Evolutionary conservation across 1,284 basidiomycete genomes (phyloP), one percentile per base, ranked within the genome.

Genomic region (Trichosporon inkin): DNA sequence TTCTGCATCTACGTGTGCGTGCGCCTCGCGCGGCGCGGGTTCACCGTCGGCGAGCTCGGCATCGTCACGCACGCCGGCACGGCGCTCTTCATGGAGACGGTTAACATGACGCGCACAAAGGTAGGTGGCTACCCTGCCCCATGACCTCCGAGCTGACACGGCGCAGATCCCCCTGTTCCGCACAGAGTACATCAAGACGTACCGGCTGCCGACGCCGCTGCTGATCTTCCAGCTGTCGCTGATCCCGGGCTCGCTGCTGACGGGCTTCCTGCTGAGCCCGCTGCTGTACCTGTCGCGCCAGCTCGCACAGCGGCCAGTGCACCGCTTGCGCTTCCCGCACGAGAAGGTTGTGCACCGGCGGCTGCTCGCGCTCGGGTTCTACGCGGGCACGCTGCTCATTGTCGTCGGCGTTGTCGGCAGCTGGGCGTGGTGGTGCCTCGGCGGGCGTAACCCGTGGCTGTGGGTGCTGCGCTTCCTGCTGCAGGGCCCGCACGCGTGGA

Each of bases 231-330:
- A 99, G 74, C 84, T 95, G 40, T 92, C 96, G 0, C 83, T 99
- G 37, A 89, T 99, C 53, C 90, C 90, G 10, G 96, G 96, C 24
- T 89, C 92, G 0, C 85, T 99, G 61, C 81, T 98, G 22, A 87
- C 88, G 14, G 96, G 96, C 6, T 92, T 97, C 77, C 81, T 97
- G 11, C 85, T 99, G n/a, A 92, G 92, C 0, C 96, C 96, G 0
- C 82, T 99, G 10, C 87, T 99, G 16, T 88, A 93, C 57, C 84
- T 98, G 16, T 96, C 93, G 14, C 85, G 96, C 0, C 88, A 93
- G 72, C 89, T 96, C 62, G 94, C 95, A 0, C 92, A 92, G 70
- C 86, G 88, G 37, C 96, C 96, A 1, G 86, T 88, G 7, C 90
- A 92, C 70, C 88, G 94, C 4, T 84, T 97, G 19, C 86, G 87